A percentile compares a stretch with the other conserved stretches of the same genome.
Evolutionary conservation across 2,329 filamentous ascomycete genomes (phyloP).

Genomic region (Escovopsis sp.): DNA sequence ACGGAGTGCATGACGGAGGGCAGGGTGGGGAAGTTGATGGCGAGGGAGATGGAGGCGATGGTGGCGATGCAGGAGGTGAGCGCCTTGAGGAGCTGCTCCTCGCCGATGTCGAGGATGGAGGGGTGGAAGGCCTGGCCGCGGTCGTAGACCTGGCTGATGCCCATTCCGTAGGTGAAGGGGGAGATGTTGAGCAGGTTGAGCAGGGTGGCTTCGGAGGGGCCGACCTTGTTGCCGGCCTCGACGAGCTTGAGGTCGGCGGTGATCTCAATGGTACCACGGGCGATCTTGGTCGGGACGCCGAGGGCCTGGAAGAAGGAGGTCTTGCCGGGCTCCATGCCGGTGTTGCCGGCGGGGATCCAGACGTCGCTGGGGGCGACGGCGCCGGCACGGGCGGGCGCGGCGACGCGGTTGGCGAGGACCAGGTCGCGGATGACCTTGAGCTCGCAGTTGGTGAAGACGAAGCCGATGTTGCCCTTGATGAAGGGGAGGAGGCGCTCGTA

Average conservation of each 20-base stretch:
- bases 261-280: constrained; percentile 99
- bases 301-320: constrained; percentile 99
- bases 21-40: constrained; percentile 86
- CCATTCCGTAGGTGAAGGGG: constrained; percentile 98
- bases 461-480: constrained; percentile 96
- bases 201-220: constrained; percentile 94
- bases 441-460: constrained; percentile 98
- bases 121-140: constrained; percentile 84
- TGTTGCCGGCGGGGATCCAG: constrained; percentile 95
- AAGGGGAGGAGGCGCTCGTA: constrained; percentile 95
- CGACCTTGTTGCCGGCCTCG: constrained; percentile 85
- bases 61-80: constrained; percentile 72
- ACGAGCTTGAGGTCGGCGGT: constrained; percentile 96
- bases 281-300: constrained; percentile 99
- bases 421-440: constrained; percentile 87
- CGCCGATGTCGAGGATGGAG: constrained; percentile 79
- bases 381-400: constrained; percentile 94
- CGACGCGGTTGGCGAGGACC: constrained; percentile 94
- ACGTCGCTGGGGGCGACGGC: constrained; percentile 88
- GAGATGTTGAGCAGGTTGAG: constrained; percentile 99
- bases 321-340: constrained; percentile 99
- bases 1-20: constrained; percentile 93
- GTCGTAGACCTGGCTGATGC: constrained; percentile 92
- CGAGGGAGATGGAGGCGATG: constrained; percentile 83
- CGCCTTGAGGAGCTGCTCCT: constrained; percentile 80